phyloP scores from a whole-genome alignment of 2,329 filamentous ascomycete species.

The Talaromyces albobiverticillius region DNA sequence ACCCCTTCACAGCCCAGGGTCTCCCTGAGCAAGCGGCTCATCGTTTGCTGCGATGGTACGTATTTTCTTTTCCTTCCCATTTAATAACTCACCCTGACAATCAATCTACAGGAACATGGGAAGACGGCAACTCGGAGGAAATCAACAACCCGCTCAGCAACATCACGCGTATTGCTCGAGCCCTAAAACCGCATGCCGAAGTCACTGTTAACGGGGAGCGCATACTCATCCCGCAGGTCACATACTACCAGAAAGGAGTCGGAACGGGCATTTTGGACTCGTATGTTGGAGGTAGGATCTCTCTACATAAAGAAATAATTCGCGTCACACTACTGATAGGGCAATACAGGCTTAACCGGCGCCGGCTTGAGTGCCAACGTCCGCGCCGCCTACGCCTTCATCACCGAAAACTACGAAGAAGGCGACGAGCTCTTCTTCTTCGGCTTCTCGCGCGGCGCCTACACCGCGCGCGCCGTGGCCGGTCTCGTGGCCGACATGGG shows the following conservation, averaged over 20 bases:
- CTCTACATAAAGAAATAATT: too few species aligned
- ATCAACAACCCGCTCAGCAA: conserved; percentile 34
- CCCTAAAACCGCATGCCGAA: conserved; percentile 29
- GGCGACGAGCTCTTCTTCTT: conserved; percentile 52
- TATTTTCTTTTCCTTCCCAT: background rate
- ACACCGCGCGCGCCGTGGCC: conserved; percentile 45
- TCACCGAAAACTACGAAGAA: conserved; percentile 52
- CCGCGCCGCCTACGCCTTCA: conserved; percentile 41
- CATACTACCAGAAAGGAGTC: conserved; percentile 42
- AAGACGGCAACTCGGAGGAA: conserved; percentile 27
- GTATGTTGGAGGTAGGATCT: conserved; percentile 19
- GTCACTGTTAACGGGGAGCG: conserved; percentile 22
- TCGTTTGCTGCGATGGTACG: conserved; percentile 34
- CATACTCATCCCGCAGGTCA: conserved; percentile 32
- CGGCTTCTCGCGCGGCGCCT: conserved; percentile 49
- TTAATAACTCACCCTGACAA: background rate
- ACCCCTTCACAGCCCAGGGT: background rate
- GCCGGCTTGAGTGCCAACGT: conserved; percentile 24
- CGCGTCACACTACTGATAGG: too few species aligned
- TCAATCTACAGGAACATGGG: conserved; percentile 26
- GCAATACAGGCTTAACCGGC: conserved; percentile 15
- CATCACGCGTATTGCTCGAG: conserved; percentile 37
- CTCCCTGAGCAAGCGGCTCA: conserved; percentile 26
- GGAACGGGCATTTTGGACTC: conserved; percentile 27
- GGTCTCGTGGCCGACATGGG: conserved; percentile 46